Conservation (phyloP, 163 green algal genomes). For the Scenedesmus sp. region DNA sequence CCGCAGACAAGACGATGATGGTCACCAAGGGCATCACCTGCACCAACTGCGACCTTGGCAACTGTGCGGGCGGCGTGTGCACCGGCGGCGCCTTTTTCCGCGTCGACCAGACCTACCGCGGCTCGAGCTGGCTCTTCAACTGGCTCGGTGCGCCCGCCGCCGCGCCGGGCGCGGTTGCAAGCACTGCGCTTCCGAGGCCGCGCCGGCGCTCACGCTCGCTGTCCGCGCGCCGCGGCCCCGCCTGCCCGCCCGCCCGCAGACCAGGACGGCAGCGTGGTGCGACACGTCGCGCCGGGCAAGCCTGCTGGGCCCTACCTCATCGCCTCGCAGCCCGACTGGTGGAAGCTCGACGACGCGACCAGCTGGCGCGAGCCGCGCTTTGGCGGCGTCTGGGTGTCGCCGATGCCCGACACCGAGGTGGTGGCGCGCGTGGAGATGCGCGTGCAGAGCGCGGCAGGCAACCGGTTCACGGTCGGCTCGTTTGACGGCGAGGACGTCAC, state of each 20-base stretch:
- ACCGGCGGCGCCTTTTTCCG: conserved; percentile 38
- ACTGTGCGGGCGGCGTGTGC: neutral
- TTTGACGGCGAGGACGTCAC: conserved; percentile 32
- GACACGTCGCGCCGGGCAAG: neutral
- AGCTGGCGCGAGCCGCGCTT: conserved; percentile 29
- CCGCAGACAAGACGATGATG: conserved; percentile 45
- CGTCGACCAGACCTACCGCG: conserved; percentile 33
- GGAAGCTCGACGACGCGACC: conserved; percentile 14
- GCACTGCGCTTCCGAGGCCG: neutral
- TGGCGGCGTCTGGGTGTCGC: neutral
- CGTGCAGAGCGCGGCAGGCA: neutral
- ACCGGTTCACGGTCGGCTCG: conserved; percentile 1
- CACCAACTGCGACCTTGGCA: conserved; percentile 54
- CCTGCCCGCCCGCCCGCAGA: too few species aligned
- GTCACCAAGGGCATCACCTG: conserved; percentile 53
- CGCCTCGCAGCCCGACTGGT: conserved; percentile 29
- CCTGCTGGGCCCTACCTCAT: conserved; percentile 17
- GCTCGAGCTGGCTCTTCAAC: conserved; percentile 55
- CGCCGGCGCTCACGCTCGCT: too few species aligned
- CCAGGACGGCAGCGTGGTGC: conserved; percentile 32
- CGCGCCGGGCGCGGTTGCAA: too few species aligned
- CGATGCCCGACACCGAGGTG: conserved; percentile 11
- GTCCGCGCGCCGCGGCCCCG: too few species aligned
- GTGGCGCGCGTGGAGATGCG: conserved; percentile 18
- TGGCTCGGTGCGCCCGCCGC: too few species aligned